Evolutionary conservation across 192 early-diverging fungal genomes (phyloP), one percentile per base, ranked within the genome.

Genomic region (Umbelopsis isabellina): DNA sequence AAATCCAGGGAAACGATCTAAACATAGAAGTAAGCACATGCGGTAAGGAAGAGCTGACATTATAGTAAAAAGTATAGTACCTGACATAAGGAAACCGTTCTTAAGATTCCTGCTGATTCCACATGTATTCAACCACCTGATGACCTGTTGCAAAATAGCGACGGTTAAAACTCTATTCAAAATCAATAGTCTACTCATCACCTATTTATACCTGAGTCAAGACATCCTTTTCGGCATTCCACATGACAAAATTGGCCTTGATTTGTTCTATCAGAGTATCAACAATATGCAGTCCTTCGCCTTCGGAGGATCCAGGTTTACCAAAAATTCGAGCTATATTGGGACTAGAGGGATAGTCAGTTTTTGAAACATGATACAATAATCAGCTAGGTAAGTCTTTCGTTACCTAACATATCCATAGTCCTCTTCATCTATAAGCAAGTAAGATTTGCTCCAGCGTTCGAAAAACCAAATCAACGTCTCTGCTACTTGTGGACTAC

Each of bases 381-480:
- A 48, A 49, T 68, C 27, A 35, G 44, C 10, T 41, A 41, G 37
- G 27, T 7, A 49, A 33, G 18, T 16, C 22, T 5, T 51, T 46
- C 49, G 1, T n/a, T 79, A 86, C 84, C 82, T 86, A 35, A 91
- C 78, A 61, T 68, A 74, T 22, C 74, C 46, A 75, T 91, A 91
- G 27, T 92, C 83, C 9, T 78, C 74, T 50, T 81, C 79, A 46
- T 86, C 79, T 15, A 87, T 51, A 58, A 94, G 88, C 7, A 94
- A 69, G 70, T 92, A 94, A 1, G 91, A 87, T 45, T 81, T 80
- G 21, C 80, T 78, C 93, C 93, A 94, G 12, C 93, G 77, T 65
- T 91, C 86, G 22, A 91, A 70, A 75, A 90, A 94, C 86, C 89
- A 91, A 47, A 92, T 81, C 18, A 93, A 70, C 3, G 90, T 90